These are phyloP conservation scores for Pichia ethanolica DNA, from an alignment of 805 yeast species.

Conservation along the genomic window DNA sequence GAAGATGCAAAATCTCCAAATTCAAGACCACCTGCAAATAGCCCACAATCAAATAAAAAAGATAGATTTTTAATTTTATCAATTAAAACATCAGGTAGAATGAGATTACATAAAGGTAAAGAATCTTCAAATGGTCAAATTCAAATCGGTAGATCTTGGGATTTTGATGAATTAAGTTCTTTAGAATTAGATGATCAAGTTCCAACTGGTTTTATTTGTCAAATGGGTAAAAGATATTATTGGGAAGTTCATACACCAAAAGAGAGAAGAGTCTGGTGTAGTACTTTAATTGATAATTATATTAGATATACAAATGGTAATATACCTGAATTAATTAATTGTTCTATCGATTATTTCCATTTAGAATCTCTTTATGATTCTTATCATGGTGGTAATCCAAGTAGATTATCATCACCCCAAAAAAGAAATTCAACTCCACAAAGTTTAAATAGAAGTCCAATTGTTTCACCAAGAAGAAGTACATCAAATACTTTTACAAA, in stretches of 20 bases:
- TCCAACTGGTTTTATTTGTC: constrained; percentile 49
- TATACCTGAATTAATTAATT: constrained; percentile 43
- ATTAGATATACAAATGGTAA: constrained; percentile 49
- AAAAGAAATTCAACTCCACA: not conserved
- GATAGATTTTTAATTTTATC: constrained; percentile 55
- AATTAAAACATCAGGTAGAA: constrained; percentile 53
- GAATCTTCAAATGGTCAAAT: constrained; percentile 64
- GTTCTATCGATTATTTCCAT: constrained; percentile 34
- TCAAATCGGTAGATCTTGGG: constrained; percentile 94
- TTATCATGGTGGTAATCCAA: not conserved
- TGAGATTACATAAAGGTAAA: constrained; percentile 78
- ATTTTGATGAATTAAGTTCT: constrained; percentile 56
- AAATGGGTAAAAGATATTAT: constrained; percentile 70
- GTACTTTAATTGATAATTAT: constrained; percentile 44
- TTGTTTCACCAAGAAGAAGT: not conserved
- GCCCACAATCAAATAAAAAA: constrained; percentile 45
- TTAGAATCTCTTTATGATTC: constrained; percentile 15
- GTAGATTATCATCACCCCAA: not conserved
- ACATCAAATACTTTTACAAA: constrained; percentile 1
- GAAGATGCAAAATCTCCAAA: constrained; percentile 71
- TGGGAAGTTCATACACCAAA: constrained; percentile 64
- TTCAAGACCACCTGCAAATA: constrained; percentile 54
- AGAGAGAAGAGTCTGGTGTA: constrained; percentile 53
- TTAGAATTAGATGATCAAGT: constrained; percentile 48
- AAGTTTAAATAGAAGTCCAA: not conserved